Evolutionary conservation across 1,284 basidiomycete genomes (phyloP).

Genomic region (Cryptococcus amylolentus): DNA sequence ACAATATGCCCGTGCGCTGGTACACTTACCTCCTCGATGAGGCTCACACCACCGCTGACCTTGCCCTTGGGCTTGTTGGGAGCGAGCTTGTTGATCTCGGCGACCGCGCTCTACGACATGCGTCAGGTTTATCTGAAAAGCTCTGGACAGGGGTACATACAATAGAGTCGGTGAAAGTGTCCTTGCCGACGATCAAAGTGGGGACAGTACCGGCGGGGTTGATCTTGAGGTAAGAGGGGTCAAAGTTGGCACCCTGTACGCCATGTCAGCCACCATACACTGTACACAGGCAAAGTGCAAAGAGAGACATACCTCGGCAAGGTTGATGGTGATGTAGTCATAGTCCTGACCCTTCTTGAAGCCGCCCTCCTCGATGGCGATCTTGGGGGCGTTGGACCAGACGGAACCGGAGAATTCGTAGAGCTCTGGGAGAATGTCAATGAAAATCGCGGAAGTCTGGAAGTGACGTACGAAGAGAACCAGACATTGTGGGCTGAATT

Average conservation of each 20-base stretch:
- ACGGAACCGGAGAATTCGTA: slow-evolving; percentile 41
- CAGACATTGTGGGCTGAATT: background rate
- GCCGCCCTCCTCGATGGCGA: slow-evolving; percentile 41
- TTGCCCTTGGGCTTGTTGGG: slow-evolving; percentile 43
- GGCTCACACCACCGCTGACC: slow-evolving; percentile 34
- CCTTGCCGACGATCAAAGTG: slow-evolving; percentile 53
- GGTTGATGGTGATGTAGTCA: slow-evolving; percentile 32
- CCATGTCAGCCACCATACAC: background rate
- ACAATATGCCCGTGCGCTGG: slow-evolving; percentile 34
- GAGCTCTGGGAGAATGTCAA: slow-evolving; percentile 18
- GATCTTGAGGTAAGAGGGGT: slow-evolving; percentile 58
- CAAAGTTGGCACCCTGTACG: slow-evolving; percentile 61
- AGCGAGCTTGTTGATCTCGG: slow-evolving; percentile 55
- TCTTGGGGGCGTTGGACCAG: slow-evolving; percentile 44
- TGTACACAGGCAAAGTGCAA: background rate
- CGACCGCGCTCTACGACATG: slow-evolving; percentile 49
- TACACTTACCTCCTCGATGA: slow-evolving; percentile 34
- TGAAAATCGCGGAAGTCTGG: background rate
- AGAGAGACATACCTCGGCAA: slow-evolving; percentile 33
- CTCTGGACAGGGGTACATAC: slow-evolving; percentile 17
- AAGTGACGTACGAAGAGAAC: slow-evolving; percentile 1
- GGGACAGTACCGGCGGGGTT: slow-evolving; percentile 60
- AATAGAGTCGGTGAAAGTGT: slow-evolving; percentile 54
- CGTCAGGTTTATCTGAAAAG: background rate
- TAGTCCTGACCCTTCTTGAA: slow-evolving; percentile 31